Base-by-base conservation (phyloP, 495 filamentous ascomycete species). In the Penicillium subrubescens region DNA sequence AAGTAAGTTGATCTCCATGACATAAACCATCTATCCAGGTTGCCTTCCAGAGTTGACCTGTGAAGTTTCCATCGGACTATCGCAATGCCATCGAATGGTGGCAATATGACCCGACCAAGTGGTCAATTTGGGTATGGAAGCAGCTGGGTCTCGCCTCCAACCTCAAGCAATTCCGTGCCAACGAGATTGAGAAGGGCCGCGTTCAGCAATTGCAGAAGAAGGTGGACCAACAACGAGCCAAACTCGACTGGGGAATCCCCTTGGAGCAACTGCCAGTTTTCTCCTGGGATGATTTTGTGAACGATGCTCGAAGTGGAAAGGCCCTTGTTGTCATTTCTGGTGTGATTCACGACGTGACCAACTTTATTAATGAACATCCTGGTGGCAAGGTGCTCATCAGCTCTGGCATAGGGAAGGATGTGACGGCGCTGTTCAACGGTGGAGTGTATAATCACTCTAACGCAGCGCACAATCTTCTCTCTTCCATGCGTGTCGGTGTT, bases 21-120 rank as follows among this genome's bases (percentile, higher is more conserved):
- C 19, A 2, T 4, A 17, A 10, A 5, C 2, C 5, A 0, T 11
- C 10, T 7, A 17, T 21, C 21, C 44, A n/a, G 14, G 1, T 41
- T 5, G 3, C 12, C 5, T 41, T 41, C 15, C 11, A 31, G 3
- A 6, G 5, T 33, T 59, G 48, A 65, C 25, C 3, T 27, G 39
- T 31, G 11, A n/a, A 96, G 77, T 97, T 97, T 79, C 93, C 93
- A 41, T 92, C 91, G 8, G 93, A 97, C 75, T 97, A 96, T 87
- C 91, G 93, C 74, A 97, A 97, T 75, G 93, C 92, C 39, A 93
- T 97, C 64, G 80, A 95, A 72, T 97, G 92, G 91, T 90, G 88
- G 81, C 93, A 97, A 78, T 97, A 97, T 68, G 93, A 97, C 77
- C 93, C 93, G 14, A 97, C 93, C 63, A 97, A 97, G 80, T 96